Conservation (phyloP, 2,329 filamentous ascomycete genomes). For the Escovopsis weberi region DNA sequence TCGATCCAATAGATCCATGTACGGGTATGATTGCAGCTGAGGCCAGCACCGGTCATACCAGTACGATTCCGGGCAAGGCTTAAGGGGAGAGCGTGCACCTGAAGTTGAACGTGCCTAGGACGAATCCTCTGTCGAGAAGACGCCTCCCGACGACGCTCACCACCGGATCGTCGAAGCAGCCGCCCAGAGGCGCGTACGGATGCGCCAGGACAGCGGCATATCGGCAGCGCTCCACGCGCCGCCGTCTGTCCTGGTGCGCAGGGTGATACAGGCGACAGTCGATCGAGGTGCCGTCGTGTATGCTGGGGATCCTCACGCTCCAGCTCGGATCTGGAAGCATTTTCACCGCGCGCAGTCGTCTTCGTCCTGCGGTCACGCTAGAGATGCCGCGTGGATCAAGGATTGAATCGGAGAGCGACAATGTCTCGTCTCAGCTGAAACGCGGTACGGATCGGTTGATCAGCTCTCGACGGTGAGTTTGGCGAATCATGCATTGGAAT, state of each 20-base stretch:
- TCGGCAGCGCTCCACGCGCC: conserved; percentile 9
- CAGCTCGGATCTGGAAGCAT: conserved; percentile 44
- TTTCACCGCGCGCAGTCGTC: background rate
- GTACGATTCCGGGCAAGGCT: conserved; percentile 5
- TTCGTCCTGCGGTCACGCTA: too few relatives aligned
- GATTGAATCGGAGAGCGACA: too few relatives aligned
- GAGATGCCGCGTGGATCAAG: too few relatives aligned
- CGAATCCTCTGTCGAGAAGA: conserved; percentile 53
- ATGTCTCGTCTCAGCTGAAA: too few relatives aligned
- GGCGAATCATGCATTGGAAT: too few relatives aligned
- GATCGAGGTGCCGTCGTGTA: conserved; percentile 62
- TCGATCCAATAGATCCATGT: background rate
- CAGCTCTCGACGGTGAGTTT: too few relatives aligned
- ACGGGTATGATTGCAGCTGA: background rate
- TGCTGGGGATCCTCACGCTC: conserved; percentile 67
- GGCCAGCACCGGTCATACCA: conserved; percentile 1
- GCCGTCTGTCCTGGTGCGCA: conserved; percentile 9
- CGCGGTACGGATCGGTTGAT: too few relatives aligned
- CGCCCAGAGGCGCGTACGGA: conserved; percentile 80
- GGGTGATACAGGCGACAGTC: conserved; percentile 77
- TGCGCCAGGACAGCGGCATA: conserved; percentile 62
- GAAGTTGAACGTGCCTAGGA: conserved; percentile 88
- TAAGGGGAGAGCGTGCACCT: conserved; percentile 32
- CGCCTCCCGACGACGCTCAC: conserved; percentile 51
- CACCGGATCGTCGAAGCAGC: conserved; percentile 68